These are phyloP conservation scores for Auricularia heimuer DNA, from an alignment of 768 basidiomycete species.

Conservation along the genomic window DNA sequence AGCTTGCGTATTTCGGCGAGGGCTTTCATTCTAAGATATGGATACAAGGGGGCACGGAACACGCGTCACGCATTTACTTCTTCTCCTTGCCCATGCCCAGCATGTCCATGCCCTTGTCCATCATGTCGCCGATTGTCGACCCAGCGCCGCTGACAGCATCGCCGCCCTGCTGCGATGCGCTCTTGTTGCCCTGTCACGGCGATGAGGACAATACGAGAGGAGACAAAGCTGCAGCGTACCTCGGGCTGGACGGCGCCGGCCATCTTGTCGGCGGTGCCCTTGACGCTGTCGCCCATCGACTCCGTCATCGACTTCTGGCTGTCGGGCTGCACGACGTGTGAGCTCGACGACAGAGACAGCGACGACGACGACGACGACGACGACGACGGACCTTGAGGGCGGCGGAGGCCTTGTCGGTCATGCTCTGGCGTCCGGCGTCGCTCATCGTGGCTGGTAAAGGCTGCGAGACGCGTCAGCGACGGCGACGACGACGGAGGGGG, in stretches of 20 bases:
- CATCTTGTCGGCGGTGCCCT: slow-evolving; percentile 36
- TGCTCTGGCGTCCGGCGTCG: slow-evolving; percentile 45
- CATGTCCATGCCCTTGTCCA: not conserved
- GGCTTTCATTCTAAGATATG: no score
- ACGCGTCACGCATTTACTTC: not conserved
- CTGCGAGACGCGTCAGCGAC: no score
- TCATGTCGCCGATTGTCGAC: not conserved
- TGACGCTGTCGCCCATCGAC: slow-evolving; percentile 37
- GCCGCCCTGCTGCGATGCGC: not conserved
- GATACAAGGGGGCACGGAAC: no score
- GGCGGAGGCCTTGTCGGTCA: slow-evolving; percentile 46
- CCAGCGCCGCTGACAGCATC: not conserved
- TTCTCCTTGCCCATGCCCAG: not conserved
- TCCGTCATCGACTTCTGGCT: slow-evolving; percentile 45
- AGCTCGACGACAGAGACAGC: slow-evolving; percentile 40
- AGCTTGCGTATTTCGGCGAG: no score
- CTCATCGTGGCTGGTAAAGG: slow-evolving; percentile 30
- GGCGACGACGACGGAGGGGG: no score
- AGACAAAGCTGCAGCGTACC: not conserved
- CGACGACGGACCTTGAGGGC: slow-evolving; percentile 29
- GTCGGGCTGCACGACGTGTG: slow-evolving; percentile 15
- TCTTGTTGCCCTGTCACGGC: not conserved
- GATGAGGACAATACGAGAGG: not conserved
- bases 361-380: slow-evolving; percentile 16
- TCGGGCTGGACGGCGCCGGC: slow-evolving; percentile 39